Evolutionary conservation across 2,329 filamentous ascomycete species (phyloP).

Genomic region (Trichoderma koningiopsis): DNA sequence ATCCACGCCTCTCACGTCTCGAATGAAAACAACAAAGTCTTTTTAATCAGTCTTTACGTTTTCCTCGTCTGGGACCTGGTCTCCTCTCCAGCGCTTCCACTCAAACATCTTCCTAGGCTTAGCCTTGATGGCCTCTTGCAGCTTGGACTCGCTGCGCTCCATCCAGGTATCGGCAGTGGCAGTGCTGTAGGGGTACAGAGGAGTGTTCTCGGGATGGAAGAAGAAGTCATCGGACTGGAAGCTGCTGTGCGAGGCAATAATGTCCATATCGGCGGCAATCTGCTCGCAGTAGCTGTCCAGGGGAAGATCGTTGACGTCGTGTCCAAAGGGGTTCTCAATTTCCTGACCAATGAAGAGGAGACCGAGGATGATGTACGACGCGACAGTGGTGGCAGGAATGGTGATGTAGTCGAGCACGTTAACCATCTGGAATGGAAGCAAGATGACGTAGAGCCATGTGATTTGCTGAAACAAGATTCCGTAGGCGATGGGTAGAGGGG

Average conservation of each 20-base stretch:
- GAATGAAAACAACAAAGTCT: background rate
- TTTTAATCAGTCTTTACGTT: constrained; percentile 17
- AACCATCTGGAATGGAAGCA: constrained; percentile 80
- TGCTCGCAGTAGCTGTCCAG: constrained; percentile 77
- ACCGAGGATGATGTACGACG: constrained; percentile 81
- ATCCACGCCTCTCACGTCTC: background rate
- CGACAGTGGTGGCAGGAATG: constrained; percentile 72
- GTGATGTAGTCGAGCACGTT: constrained; percentile 67
- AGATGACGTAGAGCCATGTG: constrained; percentile 79
- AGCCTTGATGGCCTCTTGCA: constrained; percentile 44
- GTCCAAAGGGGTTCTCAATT: constrained; percentile 83
- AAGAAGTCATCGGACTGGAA: constrained; percentile 39
- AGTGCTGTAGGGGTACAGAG: constrained; percentile 57
- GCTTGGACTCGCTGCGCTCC: constrained; percentile 44
- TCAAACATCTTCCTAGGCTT: constrained; percentile 44
- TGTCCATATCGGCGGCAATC: constrained; percentile 72
- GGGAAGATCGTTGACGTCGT: constrained; percentile 80
- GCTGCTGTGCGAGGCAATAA: constrained; percentile 60
- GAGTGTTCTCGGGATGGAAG: constrained; percentile 47
- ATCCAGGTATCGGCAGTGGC: constrained; percentile 44
- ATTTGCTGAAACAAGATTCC: constrained; percentile 82
- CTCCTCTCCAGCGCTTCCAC: constrained; percentile 32
- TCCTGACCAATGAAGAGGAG: constrained; percentile 74
- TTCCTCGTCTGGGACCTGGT: constrained; percentile 6
- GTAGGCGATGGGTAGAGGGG: constrained; percentile 80